phyloP scores from a whole-genome alignment of 1,284 basidiomycete species.

The Melampsora americana region DNA sequence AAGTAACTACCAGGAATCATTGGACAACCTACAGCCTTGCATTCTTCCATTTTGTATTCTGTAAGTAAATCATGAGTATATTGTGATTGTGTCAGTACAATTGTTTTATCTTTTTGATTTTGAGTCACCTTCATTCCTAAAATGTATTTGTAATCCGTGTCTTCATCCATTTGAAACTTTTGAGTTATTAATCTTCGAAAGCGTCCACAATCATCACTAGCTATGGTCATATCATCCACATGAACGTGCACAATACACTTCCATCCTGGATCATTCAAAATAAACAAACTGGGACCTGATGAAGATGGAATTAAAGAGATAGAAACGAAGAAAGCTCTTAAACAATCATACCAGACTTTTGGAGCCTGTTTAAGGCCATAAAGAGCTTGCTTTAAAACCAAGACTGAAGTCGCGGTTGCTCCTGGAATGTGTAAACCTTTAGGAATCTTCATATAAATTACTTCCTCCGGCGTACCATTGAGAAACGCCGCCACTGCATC shows the following conservation, averaged over 20 bases:
- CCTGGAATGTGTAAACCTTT: not conserved
- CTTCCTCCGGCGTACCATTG: conserved; percentile 12
- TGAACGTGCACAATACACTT: conserved; percentile 13
- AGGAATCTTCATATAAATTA: conserved; percentile 3
- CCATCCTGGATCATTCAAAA: not conserved
- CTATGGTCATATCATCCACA: conserved; percentile 15
- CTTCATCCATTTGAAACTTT: too few relatives aligned
- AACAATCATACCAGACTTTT: not conserved
- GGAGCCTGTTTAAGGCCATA: conserved; percentile 12
- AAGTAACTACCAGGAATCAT: too few relatives aligned
- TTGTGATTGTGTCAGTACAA: too few relatives aligned
- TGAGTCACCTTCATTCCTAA: too few relatives aligned
- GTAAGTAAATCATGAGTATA: too few relatives aligned
- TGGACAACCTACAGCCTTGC: too few relatives aligned
- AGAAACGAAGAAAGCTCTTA: not conserved
- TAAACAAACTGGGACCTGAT: not conserved
- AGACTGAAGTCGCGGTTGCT: not conserved
- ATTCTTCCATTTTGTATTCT: too few relatives aligned
- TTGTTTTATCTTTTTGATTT: too few relatives aligned
- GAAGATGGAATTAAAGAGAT: not conserved
- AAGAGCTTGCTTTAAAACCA: too few relatives aligned
- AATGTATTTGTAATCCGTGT: too few relatives aligned
- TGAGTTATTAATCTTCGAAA: not conserved
- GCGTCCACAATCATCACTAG: not conserved
- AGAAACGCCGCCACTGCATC: too few relatives aligned